Base-by-base conservation (phyloP, 345 rosid species). In the Pistacia vera region DNA sequence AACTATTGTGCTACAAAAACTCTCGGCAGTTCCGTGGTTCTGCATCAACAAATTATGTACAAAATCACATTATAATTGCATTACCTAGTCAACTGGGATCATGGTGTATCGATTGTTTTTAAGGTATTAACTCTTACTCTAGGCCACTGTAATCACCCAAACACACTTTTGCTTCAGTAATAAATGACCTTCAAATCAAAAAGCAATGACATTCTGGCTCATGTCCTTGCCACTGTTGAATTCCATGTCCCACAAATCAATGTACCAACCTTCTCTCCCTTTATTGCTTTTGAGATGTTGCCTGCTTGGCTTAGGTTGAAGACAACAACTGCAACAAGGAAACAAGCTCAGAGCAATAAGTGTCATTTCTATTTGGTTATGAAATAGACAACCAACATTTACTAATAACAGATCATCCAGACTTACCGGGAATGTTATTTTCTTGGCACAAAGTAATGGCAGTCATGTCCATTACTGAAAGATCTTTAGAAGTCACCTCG, bases 401-500 rank as follows among this genome's bases (percentile, higher is more conserved):
- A 52, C 62, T 4, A 20, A 22, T 11, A 33, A 30, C 33, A 25
- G 35, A 63, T 51, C 51, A 44, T 20, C 8, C 33, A 22, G 57
- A 75, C 87, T 73, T 81, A 92, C 99, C 98, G 8, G 99, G 98
- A 75, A 95, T 93, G 80, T 90, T 92, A 71, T 95, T 95, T 84
- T 95, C 99, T 88, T 93, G 98, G 84, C 97, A 95, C 64, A 96
- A 80, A 59, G 99, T 93, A 75, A 92, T 85, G 77, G 98, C 97
- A 44, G 99, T 95, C 99, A 95, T 88, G 82, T 95, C 98, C 99
- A 95, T 95, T 4, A 95, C 98, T 0, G 97, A 93, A 67, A 95
- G 93, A 80, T 93, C 98, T 80, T 89, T 96, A 1, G 94, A 92
- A 59, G 92, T 91, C 76, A 96, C 97, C 74, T 96, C 98, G 0